Evolutionary conservation across 257 asterid species (phyloP).

Genomic region (Anisodus acutangulus): DNA sequence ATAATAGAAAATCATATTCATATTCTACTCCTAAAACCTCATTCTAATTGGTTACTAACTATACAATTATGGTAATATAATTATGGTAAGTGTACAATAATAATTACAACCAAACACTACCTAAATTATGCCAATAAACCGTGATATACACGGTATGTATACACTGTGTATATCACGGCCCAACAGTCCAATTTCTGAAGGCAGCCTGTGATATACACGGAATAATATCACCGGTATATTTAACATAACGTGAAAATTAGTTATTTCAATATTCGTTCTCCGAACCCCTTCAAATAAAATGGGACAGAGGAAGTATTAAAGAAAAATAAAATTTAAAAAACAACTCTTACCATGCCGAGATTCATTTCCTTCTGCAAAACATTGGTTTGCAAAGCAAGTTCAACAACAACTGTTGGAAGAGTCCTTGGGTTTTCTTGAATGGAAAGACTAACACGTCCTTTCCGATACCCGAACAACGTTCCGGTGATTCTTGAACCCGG

Average conservation of each 20-base stretch:
- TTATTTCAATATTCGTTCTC: neutral
- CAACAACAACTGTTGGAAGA: slow-evolving; percentile 48
- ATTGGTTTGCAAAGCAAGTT: slow-evolving; percentile 51
- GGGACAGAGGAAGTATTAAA: neutral
- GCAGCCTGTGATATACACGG: no score
- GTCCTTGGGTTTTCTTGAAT: slow-evolving; percentile 53
- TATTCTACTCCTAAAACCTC: no score
- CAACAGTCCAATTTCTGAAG: no score
- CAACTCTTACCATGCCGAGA: slow-evolving; percentile 46
- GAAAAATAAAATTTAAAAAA: neutral
- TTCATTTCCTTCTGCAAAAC: slow-evolving; percentile 54
- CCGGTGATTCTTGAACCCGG: slow-evolving; percentile 51
- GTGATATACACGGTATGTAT: no score
- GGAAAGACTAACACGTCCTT: slow-evolving; percentile 53
- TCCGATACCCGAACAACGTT: slow-evolving; percentile 69
- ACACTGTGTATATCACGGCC: no score
- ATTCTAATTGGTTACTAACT: no score
- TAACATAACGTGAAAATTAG: neutral
- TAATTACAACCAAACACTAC: no score
- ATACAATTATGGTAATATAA: no score
- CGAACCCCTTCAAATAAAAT: neutral
- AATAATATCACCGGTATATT: no score
- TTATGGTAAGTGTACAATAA: no score
- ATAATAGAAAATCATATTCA: no score
- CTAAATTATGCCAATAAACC: no score